phyloP scores from a whole-genome alignment of 441 rosid species.

The Populus trichocarpa region DNA sequence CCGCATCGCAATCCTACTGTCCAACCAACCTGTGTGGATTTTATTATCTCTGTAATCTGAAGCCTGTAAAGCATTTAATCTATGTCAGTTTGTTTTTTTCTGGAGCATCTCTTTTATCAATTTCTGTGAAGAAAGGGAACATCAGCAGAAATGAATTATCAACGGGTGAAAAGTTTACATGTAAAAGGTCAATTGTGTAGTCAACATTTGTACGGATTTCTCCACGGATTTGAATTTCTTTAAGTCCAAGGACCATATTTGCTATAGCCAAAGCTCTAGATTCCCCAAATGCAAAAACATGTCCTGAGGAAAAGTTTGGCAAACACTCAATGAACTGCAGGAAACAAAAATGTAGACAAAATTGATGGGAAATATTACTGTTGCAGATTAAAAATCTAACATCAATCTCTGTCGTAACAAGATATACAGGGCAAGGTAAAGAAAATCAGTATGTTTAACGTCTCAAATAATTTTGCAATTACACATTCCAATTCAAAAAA shows the following conservation, averaged over 20 bases:
- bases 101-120: conserved; percentile 5
- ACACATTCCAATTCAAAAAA: background rate
- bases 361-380: background rate
- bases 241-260: conserved; percentile 99
- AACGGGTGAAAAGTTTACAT: conserved; percentile 51
- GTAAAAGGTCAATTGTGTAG: conserved; percentile 95
- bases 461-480: background rate
- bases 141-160: conserved; percentile 10
- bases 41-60: conserved; percentile 94
- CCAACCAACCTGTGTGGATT: conserved; percentile 99
- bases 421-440: background rate
- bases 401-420: background rate
- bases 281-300: conserved; percentile 98
- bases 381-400: background rate
- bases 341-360: background rate
- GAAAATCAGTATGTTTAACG: background rate
- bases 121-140: background rate
- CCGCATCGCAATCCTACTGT: conserved; percentile 99
- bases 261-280: conserved; percentile 99
- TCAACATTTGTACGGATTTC: conserved; percentile 98
- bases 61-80: conserved; percentile 53
- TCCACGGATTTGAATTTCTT: conserved; percentile 99
- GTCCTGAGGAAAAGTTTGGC: conserved; percentile 56
- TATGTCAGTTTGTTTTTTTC: conserved; percentile 17
- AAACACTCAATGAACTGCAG: conserved; percentile 13